Conservation (phyloP, 225 moss, liverwort and hornwort genomes). For the Polytrichum formosum region DNA sequence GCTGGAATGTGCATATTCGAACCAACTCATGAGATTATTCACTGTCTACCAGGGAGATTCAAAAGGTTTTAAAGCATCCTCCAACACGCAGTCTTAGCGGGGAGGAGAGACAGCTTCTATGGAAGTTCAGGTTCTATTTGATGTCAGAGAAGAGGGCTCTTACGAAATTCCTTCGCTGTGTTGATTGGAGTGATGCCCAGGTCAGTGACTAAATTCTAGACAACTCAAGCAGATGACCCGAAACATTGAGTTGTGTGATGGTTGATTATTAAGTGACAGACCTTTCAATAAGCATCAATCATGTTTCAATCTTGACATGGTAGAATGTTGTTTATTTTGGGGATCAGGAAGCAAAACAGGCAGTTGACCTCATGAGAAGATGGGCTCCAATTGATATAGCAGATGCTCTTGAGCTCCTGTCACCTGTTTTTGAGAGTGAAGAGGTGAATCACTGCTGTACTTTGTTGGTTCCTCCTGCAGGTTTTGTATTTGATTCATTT, state of each 20-base stretch:
- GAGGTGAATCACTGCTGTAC: slow-evolving; percentile 42
- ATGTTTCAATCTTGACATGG: slow-evolving; percentile 2
- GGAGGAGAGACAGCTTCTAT: slow-evolving; percentile 82
- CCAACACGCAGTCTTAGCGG: slow-evolving; percentile 84
- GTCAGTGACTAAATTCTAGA: slow-evolving; percentile 26
- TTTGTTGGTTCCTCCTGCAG: not conserved
- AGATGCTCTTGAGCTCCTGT: slow-evolving; percentile 88
- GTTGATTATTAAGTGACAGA: slow-evolving; percentile 1
- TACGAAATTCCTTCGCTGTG: slow-evolving; percentile 89
- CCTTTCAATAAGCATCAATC: not conserved
- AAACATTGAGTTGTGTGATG: slow-evolving; percentile 7
- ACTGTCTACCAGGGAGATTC: slow-evolving; percentile 62
- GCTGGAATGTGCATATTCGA: not conserved
- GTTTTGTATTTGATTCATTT: not conserved
- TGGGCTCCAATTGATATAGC: slow-evolving; percentile 95
- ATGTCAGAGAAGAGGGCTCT: slow-evolving; percentile 89
- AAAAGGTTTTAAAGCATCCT: slow-evolving; percentile 79
- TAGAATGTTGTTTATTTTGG: slow-evolving; percentile 14
- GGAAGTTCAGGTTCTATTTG: slow-evolving; percentile 88
- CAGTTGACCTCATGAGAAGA: slow-evolving; percentile 81
- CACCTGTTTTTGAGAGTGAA: slow-evolving; percentile 91
- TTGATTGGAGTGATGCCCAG: slow-evolving; percentile 93
- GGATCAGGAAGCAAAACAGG: slow-evolving; percentile 86
- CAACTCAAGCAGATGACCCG: not conserved
- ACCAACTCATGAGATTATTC: not conserved